Base-by-base conservation (phyloP, 371 early-diverging fungal species). In the Conidiobolus incongruus region DNA sequence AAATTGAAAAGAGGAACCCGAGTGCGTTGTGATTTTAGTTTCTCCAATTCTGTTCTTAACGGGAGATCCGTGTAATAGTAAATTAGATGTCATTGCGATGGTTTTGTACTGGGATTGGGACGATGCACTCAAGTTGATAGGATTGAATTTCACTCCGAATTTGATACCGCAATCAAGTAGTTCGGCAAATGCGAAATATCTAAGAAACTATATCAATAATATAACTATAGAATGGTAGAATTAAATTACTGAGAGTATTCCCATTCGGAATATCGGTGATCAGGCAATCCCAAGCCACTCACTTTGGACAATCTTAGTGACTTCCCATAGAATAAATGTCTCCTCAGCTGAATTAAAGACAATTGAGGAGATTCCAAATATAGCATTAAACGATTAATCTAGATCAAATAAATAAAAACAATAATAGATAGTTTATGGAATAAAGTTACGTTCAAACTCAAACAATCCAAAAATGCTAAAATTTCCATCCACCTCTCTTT, bases 211-310 rank as follows among this genome's bases (percentile, higher is more conserved):
- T 37, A 36, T 35, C 8, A 44, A 11, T 36, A 26, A 13, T n/a
- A 15, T 33, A 28, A 33, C 10, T 19, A 12, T 12, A 31, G 8
- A 33, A 17, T 10, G 30, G 13, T 31, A 17, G 10, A 29, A 28
- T 13, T 33, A 45, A 19, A 51, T 51, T 66, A 80, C 64, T 82
- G 83, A 38, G 71, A 75, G 2, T 72, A 68, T 13, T 73, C 56
- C 81, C 83, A 83, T n/a, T 74, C 63, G 82, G 83, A 84, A 50
- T 79, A 83, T 47, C 77, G 76, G 50, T 72, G 74, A 0, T 83
- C 75, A 31, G 65, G 61, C 19, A 66, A 68, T 1, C 71, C 70
- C 52, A 70, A 69, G 15, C 62, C 58, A 66, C 65, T 65, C 16
- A 50, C 54, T 33, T 58, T 58, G 7, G 63, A 65, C 46, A 70